Base-by-base conservation (phyloP, 805 yeast genomes). In the Geotrichum ghanense region DNA sequence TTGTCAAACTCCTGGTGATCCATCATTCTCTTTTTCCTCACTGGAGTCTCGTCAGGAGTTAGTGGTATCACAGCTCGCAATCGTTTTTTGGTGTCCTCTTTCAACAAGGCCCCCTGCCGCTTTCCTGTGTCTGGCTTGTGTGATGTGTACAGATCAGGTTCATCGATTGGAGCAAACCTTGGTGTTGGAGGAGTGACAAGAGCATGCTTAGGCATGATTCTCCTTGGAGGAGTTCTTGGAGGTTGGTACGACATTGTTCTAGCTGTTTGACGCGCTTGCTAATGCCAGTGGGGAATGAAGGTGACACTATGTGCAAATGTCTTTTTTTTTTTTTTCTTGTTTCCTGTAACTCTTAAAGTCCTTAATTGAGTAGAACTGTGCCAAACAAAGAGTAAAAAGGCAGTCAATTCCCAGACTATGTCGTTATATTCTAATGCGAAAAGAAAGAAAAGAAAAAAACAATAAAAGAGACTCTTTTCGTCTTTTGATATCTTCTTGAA, bases 41-140 rank as follows among this genome's bases (percentile, higher is more conserved):
- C 56, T 4, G 59, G 59, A 6, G 59, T 55, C 39, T 54, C 52
- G 16, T 49, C 54, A 1, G 59, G 59, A 4, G 59, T 55, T 46
- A 55, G 37, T 9, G 53, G 56, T 3, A 45, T 43, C 10, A 31
- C 37, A 16, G 37, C 16, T 31, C 37, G 10, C 5, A 31, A 12
- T 39, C 25, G 19, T 21, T 39, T 7, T 39, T 20, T 22, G 6
- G 42, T 21, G 9, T 39, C 25, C 9, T 22, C 21, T 39, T 21
- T 20, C 42, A 21, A 22, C 14, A 21, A 24, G 19, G 17, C 25
- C 6, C 24, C 17, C 21, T 44, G 14, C n/a, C 17, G 42, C 14
- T 22, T 10, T 35, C 23, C 12, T 24, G 22, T 9, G 17, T 16
- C 12, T 7, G 27, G 12, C 24, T 45, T 58, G 17, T 20, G 25